These are phyloP conservation scores for Ampelomyces quisqualis DNA, from an alignment of 2,329 filamentous ascomycete species.

Conservation along the genomic window DNA sequence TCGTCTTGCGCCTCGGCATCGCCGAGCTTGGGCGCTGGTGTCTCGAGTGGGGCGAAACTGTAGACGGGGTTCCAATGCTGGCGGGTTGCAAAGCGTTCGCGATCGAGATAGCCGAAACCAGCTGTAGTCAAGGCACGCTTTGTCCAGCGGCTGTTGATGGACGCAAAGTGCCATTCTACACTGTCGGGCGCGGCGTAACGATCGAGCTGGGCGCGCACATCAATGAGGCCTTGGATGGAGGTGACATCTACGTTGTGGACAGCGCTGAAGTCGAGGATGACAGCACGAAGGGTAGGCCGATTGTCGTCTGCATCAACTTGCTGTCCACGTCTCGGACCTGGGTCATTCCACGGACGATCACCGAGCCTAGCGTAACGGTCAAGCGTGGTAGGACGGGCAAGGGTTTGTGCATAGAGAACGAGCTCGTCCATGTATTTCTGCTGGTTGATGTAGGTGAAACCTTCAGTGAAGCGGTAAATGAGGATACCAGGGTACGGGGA, in stretches of 20 bases:
- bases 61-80: slow-evolving; percentile 89
- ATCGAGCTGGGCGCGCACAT: slow-evolving; percentile 92
- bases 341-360: slow-evolving; percentile 91
- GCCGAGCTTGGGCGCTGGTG: slow-evolving; percentile 63
- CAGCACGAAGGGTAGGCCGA: slow-evolving; percentile 74
- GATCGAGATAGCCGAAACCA: slow-evolving; percentile 75
- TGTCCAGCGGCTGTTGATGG: slow-evolving; percentile 89
- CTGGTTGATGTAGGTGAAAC: slow-evolving; percentile 95
- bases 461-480: slow-evolving; percentile 93
- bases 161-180: slow-evolving; percentile 96
- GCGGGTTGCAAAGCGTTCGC: slow-evolving; percentile 51
- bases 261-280: slow-evolving; percentile 89
- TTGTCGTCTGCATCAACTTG: slow-evolving; percentile 49
- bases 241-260: slow-evolving; percentile 95
- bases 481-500: slow-evolving; percentile 89
- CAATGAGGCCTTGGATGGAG: slow-evolving; percentile 87
- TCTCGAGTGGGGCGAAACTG: slow-evolving; percentile 82
- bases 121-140: slow-evolving; percentile 84
- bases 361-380: slow-evolving; percentile 59
- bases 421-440: slow-evolving; percentile 80
- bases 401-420: slow-evolving; percentile 47
- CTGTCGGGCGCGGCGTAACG: slow-evolving; percentile 74
- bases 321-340: slow-evolving; percentile 67
- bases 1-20: slow-evolving; percentile 41
- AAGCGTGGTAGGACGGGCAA: slow-evolving; percentile 75